Base-by-base conservation (phyloP, 129 eudicot genomes). In the Solidago caesia region DNA sequence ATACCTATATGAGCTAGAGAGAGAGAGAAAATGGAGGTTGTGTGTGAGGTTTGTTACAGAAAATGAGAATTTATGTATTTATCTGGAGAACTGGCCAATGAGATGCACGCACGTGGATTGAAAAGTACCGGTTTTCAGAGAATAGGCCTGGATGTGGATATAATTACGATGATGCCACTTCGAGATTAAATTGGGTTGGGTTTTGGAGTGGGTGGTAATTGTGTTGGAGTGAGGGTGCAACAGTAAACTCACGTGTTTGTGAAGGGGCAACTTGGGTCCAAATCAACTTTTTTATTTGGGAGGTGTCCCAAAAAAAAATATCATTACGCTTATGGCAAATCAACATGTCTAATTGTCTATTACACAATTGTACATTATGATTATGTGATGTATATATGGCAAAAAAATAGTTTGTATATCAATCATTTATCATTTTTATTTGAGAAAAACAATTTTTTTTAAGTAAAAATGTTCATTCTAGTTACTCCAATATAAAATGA, bases 1-100 rank as follows among this genome's bases (percentile, higher is more conserved):
- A 67, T 41, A 44, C 52, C 67, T 57, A 72, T 57, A 60, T 15
- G 51, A 15, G 44, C 44, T 39, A 33, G 58, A 43, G 46, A 68
- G 49, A 33, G 66, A 11, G 2, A 33, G 3, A 12, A 48, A 10
- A 10, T 47, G 52, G 52, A 47, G 53, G 9, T 33, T 62, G 21
- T 33, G 68, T 63, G 46, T 63, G 68, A 63, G 68, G 16, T 1
- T 63, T 63, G 47, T 6, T 11, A 63, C 6, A 21, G 3, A 12
- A 7, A 13, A 2, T 15, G 60, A 53, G 60, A 39, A 29, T 63
- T 41, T 63, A 33, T 11, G 47, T 12, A 63, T 63, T 63, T 63
- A 63, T 63, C 12, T 53, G 16, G 27, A 16, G 25, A 12, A 33
- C 1, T 16, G 8, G 41, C 47, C 68, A 63, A 63, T 63, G 46